Evolutionary conservation across 2,329 filamentous ascomycete species (phyloP), one percentile per base, ranked within the genome.

Genomic region (Aspergillus sclerotialis): DNA sequence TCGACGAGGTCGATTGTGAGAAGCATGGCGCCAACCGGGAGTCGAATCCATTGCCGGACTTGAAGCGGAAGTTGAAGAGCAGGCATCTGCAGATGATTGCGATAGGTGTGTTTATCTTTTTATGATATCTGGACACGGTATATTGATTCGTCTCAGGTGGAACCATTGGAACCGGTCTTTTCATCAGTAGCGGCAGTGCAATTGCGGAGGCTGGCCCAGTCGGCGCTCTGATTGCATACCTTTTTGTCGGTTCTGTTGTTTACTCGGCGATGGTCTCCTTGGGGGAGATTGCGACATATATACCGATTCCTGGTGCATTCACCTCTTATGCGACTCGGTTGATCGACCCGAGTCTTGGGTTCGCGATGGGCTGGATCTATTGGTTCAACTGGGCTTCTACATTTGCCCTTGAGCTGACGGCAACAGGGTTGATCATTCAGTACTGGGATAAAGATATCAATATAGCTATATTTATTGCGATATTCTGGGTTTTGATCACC

Each of bases 361-460:
- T 87, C 49, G 72, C 80, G 15, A 81, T 87, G 70, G 84, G 84
- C 11, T 89, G 83, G 83, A 78, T 84, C 36, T 89, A 88, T 60
- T 88, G 80, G 79, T 86, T 86, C 50, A 78, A 74, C 30, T 89
- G 80, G 81, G 70, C 78, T n/a, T 75, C 80, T 36, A 85, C 82
- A 0, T 83, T 76, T 44, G 80, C 81, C 1, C 70, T 86, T 10
- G 82, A 87, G 53, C 66, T 87, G 26, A 81, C 76, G 0, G 79
- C 80, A 0, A 76, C 80, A 2, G 81, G 80, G 8, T 64, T 86
- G 30, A 82, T 87, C 37, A 81, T 87, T 40, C 78, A 85, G 56
- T 87, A 81, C 60, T 87, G 82, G 84, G 69, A 76, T 37, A 45
- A 64, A 1, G 52, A 58, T 14, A 59, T 85, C 39, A 78, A 67